Base-by-base conservation (phyloP, 1,284 basidiomycete genomes). In the Kalmanozyma brasiliensis region DNA sequence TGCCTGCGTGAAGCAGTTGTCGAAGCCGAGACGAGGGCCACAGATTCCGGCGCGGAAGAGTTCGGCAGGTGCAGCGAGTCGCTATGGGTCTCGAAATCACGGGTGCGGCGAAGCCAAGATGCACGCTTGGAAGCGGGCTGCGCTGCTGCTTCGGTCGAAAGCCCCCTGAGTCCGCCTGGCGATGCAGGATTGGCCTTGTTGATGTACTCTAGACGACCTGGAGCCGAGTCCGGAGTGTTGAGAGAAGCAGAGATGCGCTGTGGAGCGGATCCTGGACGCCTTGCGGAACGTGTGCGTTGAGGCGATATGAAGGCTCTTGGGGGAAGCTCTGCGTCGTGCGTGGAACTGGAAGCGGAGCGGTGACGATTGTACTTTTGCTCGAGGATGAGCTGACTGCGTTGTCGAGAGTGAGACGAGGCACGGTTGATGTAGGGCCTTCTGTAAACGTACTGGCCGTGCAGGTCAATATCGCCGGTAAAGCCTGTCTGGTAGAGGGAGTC, bases 331-430 rank as follows among this genome's bases (percentile, higher is more conserved):
- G 13, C 23, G 16, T 51, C 52, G 26, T 11, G 20, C 20, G 41
- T n/a, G 16, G 51, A 42, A 2, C 19, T 33, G 20, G 26, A 32
- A 14, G 37, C 30, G 7, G 57, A 57, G 40, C 64, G 64, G n/a
- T 57, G 64, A 37, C 56, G 55, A 8, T 51, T 30, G 26, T 47
- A 48, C 40, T 70, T 70, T 48, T 70, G 62, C 33, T 70, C 67
- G 14, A 65, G 56, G 36, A 70, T 66, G 45, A 70, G 67, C 67
- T 70, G 67, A 20, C 58, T 66, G 20, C 67, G 48, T 9, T 62
- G 61, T 2, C 62, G 55, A 11, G 52, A 57, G 35, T 57, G 61
- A 2, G 48, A 29, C n/a, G 58, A 47, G 10, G 45, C 52, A 3
- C 56, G 52, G 16, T 70, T 61, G 14, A 70, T 32, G 59, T 60